Base-by-base conservation (phyloP, 2,329 filamentous ascomycete species). In the Drechslera avenae region DNA sequence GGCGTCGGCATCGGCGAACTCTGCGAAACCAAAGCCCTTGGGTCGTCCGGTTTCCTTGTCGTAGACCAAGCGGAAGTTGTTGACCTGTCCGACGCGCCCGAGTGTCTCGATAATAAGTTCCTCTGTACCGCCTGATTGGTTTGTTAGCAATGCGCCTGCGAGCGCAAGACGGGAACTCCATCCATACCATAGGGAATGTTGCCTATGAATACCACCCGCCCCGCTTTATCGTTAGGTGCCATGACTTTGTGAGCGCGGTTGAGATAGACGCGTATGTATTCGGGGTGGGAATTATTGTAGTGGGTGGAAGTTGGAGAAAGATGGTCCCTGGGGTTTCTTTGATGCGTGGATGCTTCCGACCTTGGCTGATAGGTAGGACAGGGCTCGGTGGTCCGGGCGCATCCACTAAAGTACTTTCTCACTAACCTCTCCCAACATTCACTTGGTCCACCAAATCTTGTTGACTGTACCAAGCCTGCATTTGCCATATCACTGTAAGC, bases 41-140 rank as follows among this genome's bases (percentile, higher is more conserved):
- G 94, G 92, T 49, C 91, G 86, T 34, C 93, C 92, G 2, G 92
- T 97, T 68, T 97, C 93, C 45, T 91, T 89, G 77, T 97, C 95
- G 75, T 96, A 95, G 59, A 97, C 93, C 40, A 97, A 83, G 44
- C 93, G 86, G 73, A 97, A 97, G 72, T 89, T 93, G 52, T 95
- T 81, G 1, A 97, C 93, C 60, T 92, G 90, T 51, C 94, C 94
- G 45, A 90, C 91, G 59, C 89, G 88, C 71, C 87, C 90, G 74
- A 97, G 95, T 54, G 96, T 96, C 64, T 97, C 90, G 70, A 88
- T 88, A 66, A 99, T 96, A 73, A 96, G 90, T 73, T 97, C 92
- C 77, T 99, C 94, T 23, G 91, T 96, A 59, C 97, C 86, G 57
- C 93, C 92, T 96, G 67, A 14, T 19, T 26, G 34, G 56, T 49